A percentile compares a stretch with the other conserved stretches of the same genome.
phyloP scores from a whole-genome alignment of 1,284 basidiomycete species.

The Ganoderma multipileum region DNA sequence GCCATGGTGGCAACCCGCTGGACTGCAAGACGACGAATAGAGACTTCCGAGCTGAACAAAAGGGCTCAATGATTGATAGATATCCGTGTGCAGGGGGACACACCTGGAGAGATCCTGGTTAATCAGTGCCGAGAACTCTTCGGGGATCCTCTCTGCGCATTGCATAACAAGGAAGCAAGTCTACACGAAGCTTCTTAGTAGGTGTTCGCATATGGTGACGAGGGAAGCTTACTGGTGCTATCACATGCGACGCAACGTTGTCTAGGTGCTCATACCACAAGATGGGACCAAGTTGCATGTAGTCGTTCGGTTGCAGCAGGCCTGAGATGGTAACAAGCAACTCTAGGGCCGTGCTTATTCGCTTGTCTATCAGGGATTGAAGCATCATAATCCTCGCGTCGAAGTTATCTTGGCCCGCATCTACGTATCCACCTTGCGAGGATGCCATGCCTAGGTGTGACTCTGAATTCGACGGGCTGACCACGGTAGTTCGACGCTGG shows the following conservation, averaged over 20 bases:
- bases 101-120: conserved; percentile 65
- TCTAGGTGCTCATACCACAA: conserved; percentile 66
- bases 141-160: conserved; percentile 66
- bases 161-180: conserved; percentile 75
- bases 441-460: conserved; percentile 15
- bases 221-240: conserved; percentile 53
- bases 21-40: conserved; percentile 56
- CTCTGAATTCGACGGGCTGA: conserved; percentile 41
- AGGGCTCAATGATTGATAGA: not conserved
- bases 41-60: conserved; percentile 49
- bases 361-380: conserved; percentile 51
- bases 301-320: conserved; percentile 55
- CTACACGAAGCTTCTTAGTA: conserved; percentile 41
- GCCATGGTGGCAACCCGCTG: conserved; percentile 59
- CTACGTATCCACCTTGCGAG: conserved; percentile 18
- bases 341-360: conserved; percentile 55
- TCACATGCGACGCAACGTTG: conserved; percentile 46
- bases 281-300: conserved; percentile 52
- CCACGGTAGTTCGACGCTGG: conserved; percentile 37
- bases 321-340: conserved; percentile 68
- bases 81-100: conserved; percentile 12
- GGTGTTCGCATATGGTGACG: too few species aligned
- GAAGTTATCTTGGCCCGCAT: conserved; percentile 24
- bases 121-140: conserved; percentile 55
- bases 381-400: conserved; percentile 48